Evolutionary conservation across 768 basidiomycete genomes (phyloP).

Genomic region (Collybia sordida): DNA sequence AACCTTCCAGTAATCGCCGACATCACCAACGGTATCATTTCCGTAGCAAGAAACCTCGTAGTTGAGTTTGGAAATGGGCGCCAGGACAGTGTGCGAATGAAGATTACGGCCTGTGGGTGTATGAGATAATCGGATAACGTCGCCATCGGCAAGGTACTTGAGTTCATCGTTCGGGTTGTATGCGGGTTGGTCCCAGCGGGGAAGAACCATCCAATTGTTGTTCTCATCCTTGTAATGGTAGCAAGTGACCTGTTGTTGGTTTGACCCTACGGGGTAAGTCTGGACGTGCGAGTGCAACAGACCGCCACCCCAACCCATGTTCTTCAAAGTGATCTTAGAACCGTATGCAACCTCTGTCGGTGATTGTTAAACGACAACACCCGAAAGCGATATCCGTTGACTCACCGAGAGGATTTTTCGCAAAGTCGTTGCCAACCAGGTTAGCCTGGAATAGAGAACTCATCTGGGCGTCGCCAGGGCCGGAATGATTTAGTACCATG

Average conservation of each 20-base stretch:
- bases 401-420: conserved; percentile 83
- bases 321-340: conserved; percentile 90
- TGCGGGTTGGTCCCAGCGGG: conserved; percentile 73
- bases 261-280: conserved; percentile 86
- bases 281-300: conserved; percentile 97
- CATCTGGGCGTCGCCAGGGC: conserved; percentile 98
- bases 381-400: not conserved
- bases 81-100: conserved; percentile 87
- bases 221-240: conserved; percentile 99
- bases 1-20: conserved; percentile 87
- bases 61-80: conserved; percentile 86
- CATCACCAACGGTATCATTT: conserved; percentile 84
- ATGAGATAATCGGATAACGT: conserved; percentile 81
- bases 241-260: conserved; percentile 96
- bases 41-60: conserved; percentile 95
- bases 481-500: conserved; percentile 88
- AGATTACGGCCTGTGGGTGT: conserved; percentile 83
- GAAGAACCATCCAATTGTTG: conserved; percentile 86
- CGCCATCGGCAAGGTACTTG: conserved; percentile 71
- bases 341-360: conserved; percentile 80
- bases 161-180: conserved; percentile 70
- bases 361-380: conserved; percentile 1
- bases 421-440: conserved; percentile 90
- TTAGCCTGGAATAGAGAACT: conserved; percentile 98
- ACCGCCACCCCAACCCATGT: conserved; percentile 97